Conservation (phyloP, 495 filamentous ascomycete species). For the Penicillium herquei region DNA sequence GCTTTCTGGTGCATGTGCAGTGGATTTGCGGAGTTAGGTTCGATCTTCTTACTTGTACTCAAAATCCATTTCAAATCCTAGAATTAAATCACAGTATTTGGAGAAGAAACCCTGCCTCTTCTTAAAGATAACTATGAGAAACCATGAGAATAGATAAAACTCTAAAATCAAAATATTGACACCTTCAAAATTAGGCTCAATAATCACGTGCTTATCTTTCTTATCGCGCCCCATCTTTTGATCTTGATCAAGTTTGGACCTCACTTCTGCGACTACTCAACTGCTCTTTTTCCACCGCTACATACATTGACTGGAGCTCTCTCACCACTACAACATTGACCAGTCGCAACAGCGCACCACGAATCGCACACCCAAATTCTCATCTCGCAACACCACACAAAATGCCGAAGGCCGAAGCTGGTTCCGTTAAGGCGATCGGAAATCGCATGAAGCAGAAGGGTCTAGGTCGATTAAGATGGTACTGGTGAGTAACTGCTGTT, state of each 20-base stretch:
- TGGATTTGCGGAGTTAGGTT: background rate
- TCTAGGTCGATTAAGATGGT: constrained; percentile 53
- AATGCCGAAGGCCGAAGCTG: constrained; percentile 94
- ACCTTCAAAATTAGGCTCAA: background rate
- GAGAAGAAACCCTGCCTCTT: no score
- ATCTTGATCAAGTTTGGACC: constrained; percentile 1
- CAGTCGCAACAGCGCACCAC: no score
- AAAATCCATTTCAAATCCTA: background rate
- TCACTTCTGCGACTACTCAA: background rate
- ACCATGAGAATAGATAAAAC: no score
- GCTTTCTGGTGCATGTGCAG: background rate
- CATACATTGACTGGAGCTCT: background rate
- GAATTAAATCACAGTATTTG: background rate
- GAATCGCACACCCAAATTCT: background rate
- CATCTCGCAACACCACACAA: constrained; percentile 26
- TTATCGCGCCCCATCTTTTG: constrained; percentile 5
- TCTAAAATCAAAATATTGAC: no score
- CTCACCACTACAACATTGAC: no score
- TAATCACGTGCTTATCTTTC: background rate
- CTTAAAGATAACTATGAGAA: no score
- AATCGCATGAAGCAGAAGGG: constrained; percentile 74
- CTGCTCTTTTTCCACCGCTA: background rate
- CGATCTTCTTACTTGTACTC: background rate
- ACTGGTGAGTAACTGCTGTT: constrained; percentile 44
- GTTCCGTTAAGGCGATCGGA: constrained; percentile 77